These are phyloP conservation scores for Lathyrus tuberosus DNA, from an alignment of 306 rosid genomes.

Conservation along the genomic window DNA sequence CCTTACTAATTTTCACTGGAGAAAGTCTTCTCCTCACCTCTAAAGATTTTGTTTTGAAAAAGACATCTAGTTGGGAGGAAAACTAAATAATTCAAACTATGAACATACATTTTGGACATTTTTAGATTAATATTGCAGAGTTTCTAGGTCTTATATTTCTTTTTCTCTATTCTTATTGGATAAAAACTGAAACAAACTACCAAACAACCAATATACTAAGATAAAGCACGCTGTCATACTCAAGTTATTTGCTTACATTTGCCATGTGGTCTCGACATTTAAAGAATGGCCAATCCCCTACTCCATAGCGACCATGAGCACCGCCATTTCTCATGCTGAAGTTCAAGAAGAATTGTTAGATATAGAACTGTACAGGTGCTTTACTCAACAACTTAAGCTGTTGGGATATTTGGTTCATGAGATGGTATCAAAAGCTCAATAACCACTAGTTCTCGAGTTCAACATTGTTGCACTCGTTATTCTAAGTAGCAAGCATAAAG, in stretches of 20 bases:
- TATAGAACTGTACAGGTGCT: conserved; percentile 1
- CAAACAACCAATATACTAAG: conserved; percentile 31
- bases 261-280: conserved; percentile 81
- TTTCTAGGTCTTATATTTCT: background rate
- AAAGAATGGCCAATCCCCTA: conserved; percentile 77
- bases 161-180: conserved; percentile 2
- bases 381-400: conserved; percentile 8
- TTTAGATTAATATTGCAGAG: conserved; percentile 1
- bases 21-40: background rate
- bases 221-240: background rate
- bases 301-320: conserved; percentile 88
- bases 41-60: background rate
- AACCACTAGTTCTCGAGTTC: conserved; percentile 13
- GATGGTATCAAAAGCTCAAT: conserved; percentile 7
- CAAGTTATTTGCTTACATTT: conserved; percentile 54
- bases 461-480: background rate
- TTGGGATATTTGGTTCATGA: conserved; percentile 14
- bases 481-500: background rate
- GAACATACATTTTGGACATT: conserved; percentile 8
- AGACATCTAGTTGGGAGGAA: background rate
- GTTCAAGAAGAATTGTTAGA: conserved; percentile 34
- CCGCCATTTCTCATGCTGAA: conserved; percentile 81
- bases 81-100: background rate
- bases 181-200: conserved; percentile 15
- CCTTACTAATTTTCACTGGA: background rate